Conservation (phyloP, 169 alveolate species). For the Eimeria falciformis region DNA sequence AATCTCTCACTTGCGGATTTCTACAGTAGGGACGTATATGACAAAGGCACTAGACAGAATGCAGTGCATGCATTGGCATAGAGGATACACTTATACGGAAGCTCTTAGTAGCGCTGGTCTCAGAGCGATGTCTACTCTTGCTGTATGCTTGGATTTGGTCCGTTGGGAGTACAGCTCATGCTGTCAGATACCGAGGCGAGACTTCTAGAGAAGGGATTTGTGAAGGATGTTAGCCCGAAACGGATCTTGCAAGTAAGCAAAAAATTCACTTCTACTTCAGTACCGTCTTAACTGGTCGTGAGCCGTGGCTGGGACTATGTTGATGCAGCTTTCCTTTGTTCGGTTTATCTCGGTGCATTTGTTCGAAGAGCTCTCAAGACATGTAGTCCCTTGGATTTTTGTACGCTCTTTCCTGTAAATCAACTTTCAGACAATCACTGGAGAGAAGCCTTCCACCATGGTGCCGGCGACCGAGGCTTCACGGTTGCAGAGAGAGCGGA, state of each 20-base stretch:
- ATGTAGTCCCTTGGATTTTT: too few species aligned
- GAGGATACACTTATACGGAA: neutral
- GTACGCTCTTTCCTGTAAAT: too few species aligned
- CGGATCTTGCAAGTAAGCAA: conserved; percentile 35
- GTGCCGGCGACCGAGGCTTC: conserved; percentile 56
- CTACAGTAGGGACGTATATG: too few species aligned
- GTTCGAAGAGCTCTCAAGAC: too few species aligned
- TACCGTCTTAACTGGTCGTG: too few species aligned
- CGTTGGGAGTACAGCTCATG: conserved; percentile 13
- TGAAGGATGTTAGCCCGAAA: conserved; percentile 47
- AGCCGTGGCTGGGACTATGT: too few species aligned
- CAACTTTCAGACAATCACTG: neutral
- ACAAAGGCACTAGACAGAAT: neutral
- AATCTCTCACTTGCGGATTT: too few species aligned
- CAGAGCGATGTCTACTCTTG: neutral
- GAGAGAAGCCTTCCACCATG: conserved; percentile 1
- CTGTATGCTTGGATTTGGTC: neutral
- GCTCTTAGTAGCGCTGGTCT: neutral
- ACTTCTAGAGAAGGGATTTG: conserved; percentile 34
- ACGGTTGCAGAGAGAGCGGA: conserved; percentile 29
- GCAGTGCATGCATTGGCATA: neutral
- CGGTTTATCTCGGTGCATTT: too few species aligned
- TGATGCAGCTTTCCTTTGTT: too few species aligned
- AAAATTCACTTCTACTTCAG: too few species aligned
- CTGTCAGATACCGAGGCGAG: conserved; percentile 28